Conservation (phyloP, 2,329 filamentous ascomycete genomes). For the Aspergillus floridensis region DNA sequence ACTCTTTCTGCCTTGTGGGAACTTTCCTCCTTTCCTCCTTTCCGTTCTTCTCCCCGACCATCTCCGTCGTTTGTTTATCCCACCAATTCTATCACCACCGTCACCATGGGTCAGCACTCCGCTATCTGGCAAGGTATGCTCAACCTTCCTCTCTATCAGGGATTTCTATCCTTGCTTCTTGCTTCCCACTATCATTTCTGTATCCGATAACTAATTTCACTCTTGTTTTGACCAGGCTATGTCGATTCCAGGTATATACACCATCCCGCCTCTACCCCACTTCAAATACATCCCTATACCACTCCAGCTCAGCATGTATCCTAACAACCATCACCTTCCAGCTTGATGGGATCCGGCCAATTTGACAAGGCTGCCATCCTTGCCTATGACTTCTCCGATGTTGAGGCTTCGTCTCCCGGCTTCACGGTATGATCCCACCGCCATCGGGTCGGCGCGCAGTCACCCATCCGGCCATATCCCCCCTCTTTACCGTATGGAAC, state of each 20-base stretch:
- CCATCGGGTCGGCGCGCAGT: neutral
- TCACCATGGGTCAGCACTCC: slow-evolving; percentile 37
- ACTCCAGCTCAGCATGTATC: slow-evolving; percentile 10
- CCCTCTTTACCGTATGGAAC: slow-evolving; percentile 4
- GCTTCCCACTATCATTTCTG: neutral
- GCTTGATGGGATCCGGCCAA: slow-evolving; percentile 75
- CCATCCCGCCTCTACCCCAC: slow-evolving; percentile 13
- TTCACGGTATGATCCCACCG: slow-evolving; percentile 64
- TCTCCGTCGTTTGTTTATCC: slow-evolving; percentile 18
- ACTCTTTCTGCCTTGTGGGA: slow-evolving; percentile 1
- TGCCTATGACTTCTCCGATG: slow-evolving; percentile 73
- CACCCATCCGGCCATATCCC: neutral
- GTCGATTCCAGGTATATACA: slow-evolving; percentile 58
- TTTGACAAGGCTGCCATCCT: slow-evolving; percentile 83
- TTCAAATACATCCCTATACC: slow-evolving; percentile 12
- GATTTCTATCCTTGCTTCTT: neutral
- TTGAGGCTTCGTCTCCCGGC: slow-evolving; percentile 68
- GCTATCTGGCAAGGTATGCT: slow-evolving; percentile 37
- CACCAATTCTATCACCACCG: slow-evolving; percentile 22
- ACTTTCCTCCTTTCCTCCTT: slow-evolving; percentile 7
- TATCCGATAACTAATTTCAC: neutral
- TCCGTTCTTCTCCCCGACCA: slow-evolving; percentile 10
- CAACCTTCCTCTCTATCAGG: neutral
- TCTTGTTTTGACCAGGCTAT: slow-evolving; percentile 49
- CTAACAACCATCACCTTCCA: slow-evolving; percentile 39